These are phyloP conservation scores for Cordyceps sp. DNA, from an alignment of 2,329 filamentous ascomycete species.

Conservation along the genomic window DNA sequence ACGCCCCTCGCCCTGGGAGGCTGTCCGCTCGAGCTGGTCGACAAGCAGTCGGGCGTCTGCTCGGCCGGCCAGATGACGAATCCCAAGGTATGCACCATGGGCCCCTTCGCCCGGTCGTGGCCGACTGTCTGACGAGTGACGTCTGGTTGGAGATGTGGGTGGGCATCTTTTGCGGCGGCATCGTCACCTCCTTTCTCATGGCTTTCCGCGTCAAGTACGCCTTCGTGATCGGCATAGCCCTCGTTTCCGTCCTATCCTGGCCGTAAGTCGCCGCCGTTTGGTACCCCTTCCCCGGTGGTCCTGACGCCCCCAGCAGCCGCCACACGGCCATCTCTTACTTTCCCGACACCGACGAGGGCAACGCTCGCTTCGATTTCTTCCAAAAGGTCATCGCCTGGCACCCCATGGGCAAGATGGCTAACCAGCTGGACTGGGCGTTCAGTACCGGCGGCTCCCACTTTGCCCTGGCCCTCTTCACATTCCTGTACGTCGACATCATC, in stretches of 20 bases:
- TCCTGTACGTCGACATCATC: slow-evolving; percentile 81
- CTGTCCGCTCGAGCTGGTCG: slow-evolving; percentile 35
- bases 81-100: no score
- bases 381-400: slow-evolving; percentile 56
- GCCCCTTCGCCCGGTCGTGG: slow-evolving; percentile 18
- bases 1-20: slow-evolving; percentile 65
- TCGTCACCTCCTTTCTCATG: slow-evolving; percentile 66
- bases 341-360: slow-evolving; percentile 51
- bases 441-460: slow-evolving; percentile 56
- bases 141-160: slow-evolving; percentile 85
- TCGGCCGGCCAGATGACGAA: slow-evolving; percentile 54
- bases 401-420: slow-evolving; percentile 42
- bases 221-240: slow-evolving; percentile 65
- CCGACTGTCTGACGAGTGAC: slow-evolving; percentile 37
- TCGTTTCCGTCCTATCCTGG: slow-evolving; percentile 83
- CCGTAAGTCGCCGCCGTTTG: slow-evolving; percentile 31
- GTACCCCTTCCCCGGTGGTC: no score
- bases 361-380: slow-evolving; percentile 69
- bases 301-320: slow-evolving; percentile 27
- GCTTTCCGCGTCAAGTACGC: slow-evolving; percentile 78
- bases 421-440: slow-evolving; percentile 60
- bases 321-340: slow-evolving; percentile 65
- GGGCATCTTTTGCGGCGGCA: slow-evolving; percentile 72
- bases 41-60: slow-evolving; percentile 31
- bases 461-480: slow-evolving; percentile 70